A percentile compares a stretch with the other conserved stretches of the same genome.
phyloP scores from a whole-genome alignment of 2,329 filamentous ascomycete genomes.

The Sarocladium kiliense region DNA sequence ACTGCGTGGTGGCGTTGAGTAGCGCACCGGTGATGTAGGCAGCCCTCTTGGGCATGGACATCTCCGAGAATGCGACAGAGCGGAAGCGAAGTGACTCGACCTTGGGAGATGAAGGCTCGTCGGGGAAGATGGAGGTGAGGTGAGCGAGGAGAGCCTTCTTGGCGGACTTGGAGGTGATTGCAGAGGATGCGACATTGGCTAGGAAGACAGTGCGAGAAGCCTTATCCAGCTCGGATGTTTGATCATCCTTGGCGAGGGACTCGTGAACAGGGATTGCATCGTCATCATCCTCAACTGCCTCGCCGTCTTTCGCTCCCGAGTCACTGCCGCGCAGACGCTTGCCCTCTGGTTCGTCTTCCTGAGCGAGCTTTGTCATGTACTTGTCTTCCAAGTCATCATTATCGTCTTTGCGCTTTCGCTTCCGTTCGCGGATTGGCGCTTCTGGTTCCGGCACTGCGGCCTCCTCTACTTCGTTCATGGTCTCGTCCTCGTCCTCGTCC shows the following conservation, averaged over 20 bases:
- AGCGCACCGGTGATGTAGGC: slow-evolving; percentile 86
- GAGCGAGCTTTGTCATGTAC: slow-evolving; percentile 61
- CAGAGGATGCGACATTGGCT: slow-evolving; percentile 79
- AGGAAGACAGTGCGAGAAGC: slow-evolving; percentile 87
- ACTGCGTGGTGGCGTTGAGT: slow-evolving; percentile 86
- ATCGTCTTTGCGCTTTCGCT: slow-evolving; percentile 63
- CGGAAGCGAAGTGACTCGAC: slow-evolving; percentile 92
- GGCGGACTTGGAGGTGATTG: slow-evolving; percentile 74
- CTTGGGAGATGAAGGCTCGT: slow-evolving; percentile 55
- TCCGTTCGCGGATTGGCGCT: slow-evolving; percentile 42
- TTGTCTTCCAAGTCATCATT: slow-evolving; percentile 66
- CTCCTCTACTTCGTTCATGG: slow-evolving; percentile 32
- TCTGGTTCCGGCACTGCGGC: slow-evolving; percentile 22
- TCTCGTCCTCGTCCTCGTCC: slow-evolving; percentile 27
- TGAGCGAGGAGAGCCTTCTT: slow-evolving; percentile 75
- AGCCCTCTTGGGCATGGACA: slow-evolving; percentile 82
- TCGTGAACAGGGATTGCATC: slow-evolving; percentile 50
- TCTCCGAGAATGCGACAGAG: slow-evolving; percentile 78
- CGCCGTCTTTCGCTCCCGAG: slow-evolving; percentile 39
- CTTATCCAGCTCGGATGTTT: slow-evolving; percentile 68
- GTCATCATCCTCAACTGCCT: slow-evolving; percentile 31
- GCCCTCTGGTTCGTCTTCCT: slow-evolving; percentile 49
- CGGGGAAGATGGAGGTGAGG: slow-evolving; percentile 67
- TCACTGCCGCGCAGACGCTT: slow-evolving; percentile 38
- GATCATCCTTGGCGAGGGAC: slow-evolving; percentile 48